Percentiles rank a stretch among this genome's conserved stretches.
Conservation (phyloP, 2,329 filamentous ascomycete genomes). For the Capronia coronata region DNA sequence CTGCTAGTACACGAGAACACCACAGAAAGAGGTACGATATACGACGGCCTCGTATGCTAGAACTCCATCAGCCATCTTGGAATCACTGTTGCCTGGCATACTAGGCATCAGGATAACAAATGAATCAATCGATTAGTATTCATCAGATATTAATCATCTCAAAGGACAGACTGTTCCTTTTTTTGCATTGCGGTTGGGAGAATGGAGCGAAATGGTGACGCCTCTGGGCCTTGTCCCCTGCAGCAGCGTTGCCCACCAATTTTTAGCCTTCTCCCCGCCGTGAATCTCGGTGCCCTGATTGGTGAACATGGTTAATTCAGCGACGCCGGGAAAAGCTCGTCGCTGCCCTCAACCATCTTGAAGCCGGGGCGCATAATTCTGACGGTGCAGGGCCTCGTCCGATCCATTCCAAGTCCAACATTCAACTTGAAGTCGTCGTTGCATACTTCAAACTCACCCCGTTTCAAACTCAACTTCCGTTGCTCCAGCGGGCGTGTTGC, state of each 20-base stretch:
- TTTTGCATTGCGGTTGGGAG: slow-evolving; percentile 4
- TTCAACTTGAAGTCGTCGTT: not conserved
- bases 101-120: too few relatives aligned
- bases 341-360: slow-evolving; percentile 12
- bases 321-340: slow-evolving; percentile 14
- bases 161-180: slow-evolving; percentile 4
- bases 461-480: slow-evolving; percentile 7
- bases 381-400: not conserved
- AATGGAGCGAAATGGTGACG: slow-evolving; percentile 13
- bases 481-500: slow-evolving; percentile 9
- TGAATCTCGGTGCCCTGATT: not conserved
- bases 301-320: not conserved
- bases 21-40: slow-evolving; percentile 1
- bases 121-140: not conserved
- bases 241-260: slow-evolving; percentile 18
- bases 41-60: not conserved
- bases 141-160: too few relatives aligned
- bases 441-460: slow-evolving; percentile 1
- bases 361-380: slow-evolving; percentile 1
- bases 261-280: slow-evolving; percentile 1
- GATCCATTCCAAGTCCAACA: slow-evolving; percentile 9
- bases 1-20: not conserved
- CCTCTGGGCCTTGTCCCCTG: slow-evolving; percentile 17
- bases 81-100: slow-evolving; percentile 4
- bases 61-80: too few relatives aligned